Percentiles rank a stretch among this genome's conserved stretches.
Evolutionary conservation across 345 rosid genomes (phyloP).

Genomic region (Jatropha curcas): DNA sequence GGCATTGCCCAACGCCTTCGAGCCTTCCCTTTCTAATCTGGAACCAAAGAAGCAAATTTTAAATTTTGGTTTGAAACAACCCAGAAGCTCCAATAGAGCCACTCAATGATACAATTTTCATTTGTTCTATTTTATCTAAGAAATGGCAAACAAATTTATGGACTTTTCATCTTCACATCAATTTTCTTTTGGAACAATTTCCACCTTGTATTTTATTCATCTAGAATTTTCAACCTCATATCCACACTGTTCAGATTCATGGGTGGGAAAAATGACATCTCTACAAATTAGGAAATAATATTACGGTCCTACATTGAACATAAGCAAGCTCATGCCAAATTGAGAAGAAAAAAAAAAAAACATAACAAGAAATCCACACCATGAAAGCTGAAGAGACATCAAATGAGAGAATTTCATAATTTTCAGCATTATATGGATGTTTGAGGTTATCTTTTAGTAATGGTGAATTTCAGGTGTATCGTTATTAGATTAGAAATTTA

Average conservation of each 20-base stretch:
- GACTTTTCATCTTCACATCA: not conserved
- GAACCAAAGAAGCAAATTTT: constrained; percentile 25
- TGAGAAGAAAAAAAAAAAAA: not conserved
- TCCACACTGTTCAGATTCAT: not conserved
- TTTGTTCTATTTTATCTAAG: not conserved
- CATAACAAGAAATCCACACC: no score
- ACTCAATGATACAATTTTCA: not conserved
- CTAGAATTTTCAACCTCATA: no score
- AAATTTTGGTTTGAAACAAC: constrained; percentile 2
- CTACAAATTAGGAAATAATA: no score
- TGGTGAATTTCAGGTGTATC: not conserved
- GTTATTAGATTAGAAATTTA: no score
- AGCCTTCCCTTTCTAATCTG: constrained; percentile 93
- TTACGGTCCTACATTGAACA: no score
- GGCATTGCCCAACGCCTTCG: constrained; percentile 82
- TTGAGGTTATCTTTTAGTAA: no score
- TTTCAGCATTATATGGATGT: no score
- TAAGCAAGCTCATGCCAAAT: not conserved
- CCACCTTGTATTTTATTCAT: not conserved
- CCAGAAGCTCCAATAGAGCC: not conserved
- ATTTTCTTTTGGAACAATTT: not conserved
- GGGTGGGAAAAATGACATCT: not conserved
- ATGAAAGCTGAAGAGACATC: not conserved
- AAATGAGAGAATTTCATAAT: no score
- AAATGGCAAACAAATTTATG: not conserved